Percentiles rank a stretch among this genome's conserved stretches.
These are phyloP conservation scores for Penicillium sp. DNA, from an alignment of 2,329 filamentous ascomycete species.

Conservation along the genomic window DNA sequence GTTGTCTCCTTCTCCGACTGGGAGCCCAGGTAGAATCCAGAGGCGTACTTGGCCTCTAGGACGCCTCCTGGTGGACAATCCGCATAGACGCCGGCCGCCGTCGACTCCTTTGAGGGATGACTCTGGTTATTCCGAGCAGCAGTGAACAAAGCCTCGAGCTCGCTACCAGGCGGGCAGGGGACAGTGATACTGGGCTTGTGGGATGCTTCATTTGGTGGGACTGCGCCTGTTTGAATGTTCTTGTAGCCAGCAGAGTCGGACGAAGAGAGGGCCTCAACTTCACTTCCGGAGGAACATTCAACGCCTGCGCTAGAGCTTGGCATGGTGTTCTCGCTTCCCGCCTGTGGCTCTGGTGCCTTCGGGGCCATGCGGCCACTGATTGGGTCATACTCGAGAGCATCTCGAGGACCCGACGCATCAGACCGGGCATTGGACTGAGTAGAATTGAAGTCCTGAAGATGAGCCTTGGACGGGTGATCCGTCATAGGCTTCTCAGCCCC, in stretches of 20 bases:
- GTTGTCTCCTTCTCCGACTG: background rate
- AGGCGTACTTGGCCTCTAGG: conserved; percentile 11
- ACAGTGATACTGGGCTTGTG: too few species aligned
- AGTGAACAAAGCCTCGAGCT: conserved; percentile 17
- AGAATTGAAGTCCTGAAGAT: conserved; percentile 8
- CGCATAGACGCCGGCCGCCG: background rate
- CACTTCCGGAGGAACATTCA: conserved; percentile 6
- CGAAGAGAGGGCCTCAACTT: conserved; percentile 14
- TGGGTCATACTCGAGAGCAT: conserved; percentile 41
- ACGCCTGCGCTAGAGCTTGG: background rate
- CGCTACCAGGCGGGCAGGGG: conserved; percentile 10
- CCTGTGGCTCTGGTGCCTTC: conserved; percentile 4
- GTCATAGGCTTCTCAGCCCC: conserved; percentile 1
- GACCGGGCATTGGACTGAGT: background rate
- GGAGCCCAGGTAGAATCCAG: background rate
- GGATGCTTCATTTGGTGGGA: too few species aligned
- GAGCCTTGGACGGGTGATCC: conserved; percentile 5
- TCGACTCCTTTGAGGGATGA: background rate
- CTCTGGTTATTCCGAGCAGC: background rate
- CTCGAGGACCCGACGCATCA: background rate
- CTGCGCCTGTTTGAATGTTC: too few species aligned
- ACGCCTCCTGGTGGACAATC: conserved; percentile 16
- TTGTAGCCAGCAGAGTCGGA: background rate
- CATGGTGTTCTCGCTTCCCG: background rate
- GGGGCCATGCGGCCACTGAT: conserved; percentile 45